phyloP scores from a whole-genome alignment of 192 early-diverging fungal species.

The Helicostylum pulchrum region DNA sequence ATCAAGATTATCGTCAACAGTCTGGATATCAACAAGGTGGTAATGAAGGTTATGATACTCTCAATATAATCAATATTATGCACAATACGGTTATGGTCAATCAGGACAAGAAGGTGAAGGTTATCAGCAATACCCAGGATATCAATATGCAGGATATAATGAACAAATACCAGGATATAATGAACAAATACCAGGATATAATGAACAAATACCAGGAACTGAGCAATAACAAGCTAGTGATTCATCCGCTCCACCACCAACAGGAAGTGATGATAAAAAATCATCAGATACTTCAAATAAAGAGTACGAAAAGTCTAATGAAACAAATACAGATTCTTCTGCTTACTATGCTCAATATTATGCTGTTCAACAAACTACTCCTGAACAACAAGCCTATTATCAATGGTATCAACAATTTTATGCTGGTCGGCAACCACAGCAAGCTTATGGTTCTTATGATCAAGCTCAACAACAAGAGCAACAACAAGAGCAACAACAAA shows the following conservation, averaged over 20 bases:
- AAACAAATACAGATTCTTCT: not conserved
- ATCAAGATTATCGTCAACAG: not conserved
- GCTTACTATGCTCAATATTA: slow-evolving; percentile 44
- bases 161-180: no score
- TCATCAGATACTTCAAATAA: not conserved
- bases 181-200: no score
- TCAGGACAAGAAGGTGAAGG: slow-evolving; percentile 6
- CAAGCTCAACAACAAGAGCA: slow-evolving; percentile 5
- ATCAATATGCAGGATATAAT: slow-evolving; percentile 5
- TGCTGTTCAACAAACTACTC: slow-evolving; percentile 20
- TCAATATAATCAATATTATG: slow-evolving; percentile 29
- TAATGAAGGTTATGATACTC: slow-evolving; percentile 25
- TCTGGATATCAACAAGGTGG: not conserved
- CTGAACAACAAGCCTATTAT: slow-evolving; percentile 35
- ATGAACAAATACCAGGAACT: not conserved
- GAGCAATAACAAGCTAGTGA: slow-evolving; percentile 4
- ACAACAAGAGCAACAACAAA: not conserved
- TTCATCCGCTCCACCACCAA: not conserved
- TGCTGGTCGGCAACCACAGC: slow-evolving; percentile 7
- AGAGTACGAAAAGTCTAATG: slow-evolving; percentile 9
- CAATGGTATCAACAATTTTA: slow-evolving; percentile 49
- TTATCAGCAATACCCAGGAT: slow-evolving; percentile 3
- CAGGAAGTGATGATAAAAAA: slow-evolving; percentile 2
- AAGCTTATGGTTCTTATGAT: slow-evolving; percentile 10
- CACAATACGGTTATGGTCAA: slow-evolving; percentile 23